Evolutionary conservation across 495 filamentous ascomycete species (phyloP).

Genomic region (Lichenothelia convexa): DNA sequence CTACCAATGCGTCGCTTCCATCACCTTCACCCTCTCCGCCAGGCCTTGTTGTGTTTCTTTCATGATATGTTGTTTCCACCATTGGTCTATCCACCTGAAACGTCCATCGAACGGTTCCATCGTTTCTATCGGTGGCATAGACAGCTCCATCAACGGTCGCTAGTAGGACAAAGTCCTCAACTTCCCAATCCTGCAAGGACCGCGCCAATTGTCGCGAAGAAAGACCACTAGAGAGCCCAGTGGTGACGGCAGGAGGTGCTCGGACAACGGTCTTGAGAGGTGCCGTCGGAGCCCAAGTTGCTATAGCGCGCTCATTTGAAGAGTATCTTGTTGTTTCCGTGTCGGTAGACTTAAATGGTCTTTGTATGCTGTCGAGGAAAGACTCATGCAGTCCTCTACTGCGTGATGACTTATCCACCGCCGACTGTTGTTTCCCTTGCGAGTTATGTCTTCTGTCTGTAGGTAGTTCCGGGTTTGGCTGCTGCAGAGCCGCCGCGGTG

Average conservation of each 20-base stretch:
- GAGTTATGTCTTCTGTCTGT: too few species aligned
- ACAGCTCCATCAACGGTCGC: constrained; percentile 97
- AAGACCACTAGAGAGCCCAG: constrained; percentile 46
- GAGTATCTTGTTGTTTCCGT: too few species aligned
- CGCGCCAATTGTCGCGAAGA: constrained; percentile 74
- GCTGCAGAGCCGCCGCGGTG: too few species aligned
- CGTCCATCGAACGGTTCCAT: constrained; percentile 65
- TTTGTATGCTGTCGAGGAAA: too few species aligned
- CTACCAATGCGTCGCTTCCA: constrained; percentile 40
- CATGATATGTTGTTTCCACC: constrained; percentile 76
- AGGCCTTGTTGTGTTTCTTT: constrained; percentile 38
- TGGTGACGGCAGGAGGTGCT: constrained; percentile 41
- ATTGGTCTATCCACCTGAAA: constrained; percentile 67
- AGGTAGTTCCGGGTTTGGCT: too few species aligned
- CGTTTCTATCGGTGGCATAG: constrained; percentile 80
- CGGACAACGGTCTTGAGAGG: too few species aligned
- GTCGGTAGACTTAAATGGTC: too few species aligned
- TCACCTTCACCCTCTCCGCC: constrained; percentile 24
- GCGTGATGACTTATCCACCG: too few species aligned
- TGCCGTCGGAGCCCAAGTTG: constrained; percentile 76
- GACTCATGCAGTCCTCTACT: too few species aligned
- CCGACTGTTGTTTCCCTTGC: too few species aligned
- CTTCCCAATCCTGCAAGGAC: constrained; percentile 95
- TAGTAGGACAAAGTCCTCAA: constrained; percentile 98
- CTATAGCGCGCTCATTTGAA: constrained; percentile 82